phyloP scores from a whole-genome alignment of 2,329 filamentous ascomycete species.

The Colletotrichum sp. region DNA sequence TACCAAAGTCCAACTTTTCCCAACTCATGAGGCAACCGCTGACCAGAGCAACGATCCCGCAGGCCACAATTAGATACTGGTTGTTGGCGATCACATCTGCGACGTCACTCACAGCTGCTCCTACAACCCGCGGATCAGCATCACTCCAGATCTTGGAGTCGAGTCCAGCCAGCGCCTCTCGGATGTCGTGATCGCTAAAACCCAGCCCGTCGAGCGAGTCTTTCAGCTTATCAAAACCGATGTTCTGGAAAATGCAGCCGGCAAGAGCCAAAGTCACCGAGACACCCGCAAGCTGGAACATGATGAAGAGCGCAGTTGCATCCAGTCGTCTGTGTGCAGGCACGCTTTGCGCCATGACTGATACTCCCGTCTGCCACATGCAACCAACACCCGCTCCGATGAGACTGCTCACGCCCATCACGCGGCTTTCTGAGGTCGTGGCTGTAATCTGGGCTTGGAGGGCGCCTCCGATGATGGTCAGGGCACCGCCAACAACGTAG shows the following conservation, averaged over 20 bases:
- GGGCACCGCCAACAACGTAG: conserved; percentile 31
- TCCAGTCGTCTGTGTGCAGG: conserved; percentile 31
- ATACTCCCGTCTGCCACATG: conserved; percentile 34
- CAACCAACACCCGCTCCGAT: conserved; percentile 36
- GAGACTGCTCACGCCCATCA: conserved; percentile 36
- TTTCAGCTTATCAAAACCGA: conserved; percentile 29
- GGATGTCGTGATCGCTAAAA: conserved; percentile 28
- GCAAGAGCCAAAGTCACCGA: conserved; percentile 31
- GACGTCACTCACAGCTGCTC: conserved; percentile 27
- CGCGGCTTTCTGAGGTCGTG: conserved; percentile 26
- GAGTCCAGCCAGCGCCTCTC: conserved; percentile 31
- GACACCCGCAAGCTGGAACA: conserved; percentile 35
- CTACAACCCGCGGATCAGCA: conserved; percentile 20
- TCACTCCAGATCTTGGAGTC: conserved; percentile 27
- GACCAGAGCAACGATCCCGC: conserved; percentile 28
- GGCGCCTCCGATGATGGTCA: conserved; percentile 30
- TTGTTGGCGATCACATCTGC: conserved; percentile 29
- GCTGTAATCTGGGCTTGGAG: conserved; percentile 30
- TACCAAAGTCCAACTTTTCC: conserved; percentile 31
- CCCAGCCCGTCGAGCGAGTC: conserved; percentile 21
- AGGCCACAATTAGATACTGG: conserved; percentile 30
- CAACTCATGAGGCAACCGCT: conserved; percentile 31
- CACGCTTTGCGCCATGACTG: conserved; percentile 24
- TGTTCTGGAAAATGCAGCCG: conserved; percentile 35
- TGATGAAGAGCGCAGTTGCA: conserved; percentile 35